Conservation (phyloP, 2,329 filamentous ascomycete species). For the Leptographium radiaticola region DNA sequence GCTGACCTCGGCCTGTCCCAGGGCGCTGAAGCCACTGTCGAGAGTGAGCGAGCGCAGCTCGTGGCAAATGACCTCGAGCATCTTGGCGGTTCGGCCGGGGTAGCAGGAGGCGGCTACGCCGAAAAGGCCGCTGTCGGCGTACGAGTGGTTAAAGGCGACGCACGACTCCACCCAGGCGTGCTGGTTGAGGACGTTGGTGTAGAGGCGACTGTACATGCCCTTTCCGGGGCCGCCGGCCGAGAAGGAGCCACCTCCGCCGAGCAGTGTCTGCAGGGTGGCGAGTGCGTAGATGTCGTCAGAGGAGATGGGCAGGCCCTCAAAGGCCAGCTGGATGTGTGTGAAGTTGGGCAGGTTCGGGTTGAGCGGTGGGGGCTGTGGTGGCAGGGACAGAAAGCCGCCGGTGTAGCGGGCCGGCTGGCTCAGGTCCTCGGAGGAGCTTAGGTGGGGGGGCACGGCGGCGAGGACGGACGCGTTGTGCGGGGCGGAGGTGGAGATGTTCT, state of each 20-base stretch:
- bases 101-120: conserved; percentile 82
- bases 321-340: conserved; percentile 89
- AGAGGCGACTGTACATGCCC: conserved; percentile 96
- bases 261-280: conserved; percentile 86
- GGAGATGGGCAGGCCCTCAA: conserved; percentile 84
- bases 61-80: conserved; percentile 92
- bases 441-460: conserved; percentile 27
- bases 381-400: conserved; percentile 80
- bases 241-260: conserved; percentile 92
- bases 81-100: conserved; percentile 62
- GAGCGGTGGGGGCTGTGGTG: conserved; percentile 61
- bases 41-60: conserved; percentile 70
- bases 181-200: conserved; percentile 96
- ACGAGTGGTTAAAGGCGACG: conserved; percentile 92
- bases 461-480: conserved; percentile 46
- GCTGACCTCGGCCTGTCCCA: conserved; percentile 67
- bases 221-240: conserved; percentile 93
- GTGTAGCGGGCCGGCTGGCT: conserved; percentile 67
- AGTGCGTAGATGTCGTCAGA: conserved; percentile 93
- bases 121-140: conserved; percentile 90
- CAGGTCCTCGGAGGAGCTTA: conserved; percentile 40
- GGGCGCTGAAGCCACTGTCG: conserved; percentile 57
- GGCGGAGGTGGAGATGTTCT: conserved; percentile 70
- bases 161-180: conserved; percentile 96
- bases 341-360: conserved; percentile 70